Base-by-base conservation (phyloP, 306 rosid genomes). In the Inga leiocalycina region DNA sequence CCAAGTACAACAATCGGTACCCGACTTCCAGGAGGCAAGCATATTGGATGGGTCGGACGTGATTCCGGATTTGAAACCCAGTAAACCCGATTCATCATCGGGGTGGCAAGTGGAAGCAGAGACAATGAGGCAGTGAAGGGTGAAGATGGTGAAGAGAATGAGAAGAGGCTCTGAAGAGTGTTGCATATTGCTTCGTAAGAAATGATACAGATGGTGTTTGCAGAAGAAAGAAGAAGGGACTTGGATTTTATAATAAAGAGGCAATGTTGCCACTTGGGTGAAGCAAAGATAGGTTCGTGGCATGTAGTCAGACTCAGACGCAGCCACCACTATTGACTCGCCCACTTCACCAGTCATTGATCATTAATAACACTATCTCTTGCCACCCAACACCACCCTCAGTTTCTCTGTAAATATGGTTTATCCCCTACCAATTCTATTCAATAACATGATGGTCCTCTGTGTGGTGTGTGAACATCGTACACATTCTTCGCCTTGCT, bases 1-100 rank as follows among this genome's bases (percentile, higher is more conserved):
- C 98, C 98, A 95, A 2, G 80, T 51, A 81, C 98, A 93, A 79
- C 98, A 95, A 77, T 92, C 88, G 0, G 91, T 87, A 39, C 89
- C 89, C 7, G 78, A 11, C 51, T 85, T 90, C 98, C 98, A 95
- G 3, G 95, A 72, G 48, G 68, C 49, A 6, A 93, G 83, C 43
- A 88, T 76, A 77, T 90, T 88, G 4, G 94, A 90, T 2, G 98
- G 98, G 82, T 95, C 98, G 22, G 94, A 86, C n/a, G 71, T 80
- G 81, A 95, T 93, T 45, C 83, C 84, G 11, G 94, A 89, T 59
- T 93, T 95, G 88, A 95, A 95, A 9, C 84, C 93, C 44, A 93
- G 79, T 3, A 95, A 90, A 4, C 93, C 98, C 7, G 91, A 34
- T 27, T 85, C 91, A 10, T 95, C 98, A 20, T 91, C 91, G 9